Base-by-base conservation (phyloP, 495 filamentous ascomycete species). In the Lasiosphaeria hispida region DNA sequence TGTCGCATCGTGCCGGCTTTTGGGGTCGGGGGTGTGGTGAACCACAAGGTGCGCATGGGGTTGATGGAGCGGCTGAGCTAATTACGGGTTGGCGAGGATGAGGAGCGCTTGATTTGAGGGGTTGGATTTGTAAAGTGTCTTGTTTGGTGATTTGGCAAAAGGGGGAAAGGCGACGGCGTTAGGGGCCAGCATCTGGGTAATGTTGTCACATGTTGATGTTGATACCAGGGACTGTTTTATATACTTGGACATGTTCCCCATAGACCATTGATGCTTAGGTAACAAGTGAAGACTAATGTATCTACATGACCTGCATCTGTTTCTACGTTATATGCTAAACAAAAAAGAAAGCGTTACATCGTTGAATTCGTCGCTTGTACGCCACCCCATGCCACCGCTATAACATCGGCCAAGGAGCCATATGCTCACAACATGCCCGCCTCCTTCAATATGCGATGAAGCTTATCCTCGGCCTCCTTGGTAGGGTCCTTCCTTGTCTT, bases 1-100 rank as follows among this genome's bases (percentile, higher is more conserved):
- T 89, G 87, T 40, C 85, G 94, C 74, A 96, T 97, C 63, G 81
- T 97, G 23, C 93, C 94, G 48, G 93, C 93, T 14, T 97, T 96
- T 80, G 93, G 93, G 30, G 76, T 96, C 43, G 93, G 93, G 1
- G 93, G 93, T 3, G 92, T 96, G 44, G 87, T 92, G 3, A 97
- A 97, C 78, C 77, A 81, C 48, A 80, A 85, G 60, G 77, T 96
- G 49, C 81, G 93, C 64, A 78, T 75, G 69, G 66, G 61, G 52
- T 51, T 80, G 33, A 80, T 80, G 76, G 73, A 74, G 62, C 65
- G 54, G 61, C 59, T 79, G 17, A 59, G 48, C 10, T 77, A 58
- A 68, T n/a, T 36, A 34, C 5, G 47, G 34, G 41, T 10, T 50
- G 33, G 13, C 19, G 39, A 39, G 13, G 37, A n/a, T 59, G 38